These are phyloP conservation scores for Prunus salicina DNA, from an alignment of 306 rosid species.

Conservation along the genomic window DNA sequence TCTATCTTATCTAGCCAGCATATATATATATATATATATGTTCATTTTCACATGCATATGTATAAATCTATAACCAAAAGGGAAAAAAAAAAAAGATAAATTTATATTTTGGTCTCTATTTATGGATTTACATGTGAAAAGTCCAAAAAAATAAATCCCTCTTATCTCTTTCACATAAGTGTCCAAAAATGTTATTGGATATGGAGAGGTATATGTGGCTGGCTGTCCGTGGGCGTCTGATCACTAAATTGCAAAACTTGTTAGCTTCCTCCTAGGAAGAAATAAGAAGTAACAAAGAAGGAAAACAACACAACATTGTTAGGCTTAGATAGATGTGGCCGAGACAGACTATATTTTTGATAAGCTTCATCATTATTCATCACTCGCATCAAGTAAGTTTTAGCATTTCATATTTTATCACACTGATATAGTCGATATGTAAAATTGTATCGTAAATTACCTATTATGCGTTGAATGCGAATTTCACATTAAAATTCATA, in stretches of 20 bases:
- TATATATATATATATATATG: no score
- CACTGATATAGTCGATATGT: no score
- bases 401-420: no score
- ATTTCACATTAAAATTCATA: no score
- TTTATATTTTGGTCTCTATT: no score
- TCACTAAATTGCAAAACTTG: not conserved
- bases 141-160: not conserved
- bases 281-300: not conserved
- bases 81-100: no score
- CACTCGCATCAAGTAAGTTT: not conserved
- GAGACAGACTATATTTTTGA: not conserved
- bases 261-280: conserved; percentile 10
- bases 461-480: no score
- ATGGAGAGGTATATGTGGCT: not conserved
- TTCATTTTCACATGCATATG: no score
- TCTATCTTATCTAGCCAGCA: no score
- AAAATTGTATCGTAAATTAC: no score
- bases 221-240: not conserved
- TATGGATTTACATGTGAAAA: no score
- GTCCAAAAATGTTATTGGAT: not conserved
- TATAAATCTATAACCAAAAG: no score
- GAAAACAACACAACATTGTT: not conserved
- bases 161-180: not conserved
- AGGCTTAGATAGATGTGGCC: not conserved
- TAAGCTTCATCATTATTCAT: not conserved